Percentiles rank a stretch among this genome's conserved stretches.
Conservation (phyloP, 129 eudicot genomes). For the Helianthus tuberosus region DNA sequence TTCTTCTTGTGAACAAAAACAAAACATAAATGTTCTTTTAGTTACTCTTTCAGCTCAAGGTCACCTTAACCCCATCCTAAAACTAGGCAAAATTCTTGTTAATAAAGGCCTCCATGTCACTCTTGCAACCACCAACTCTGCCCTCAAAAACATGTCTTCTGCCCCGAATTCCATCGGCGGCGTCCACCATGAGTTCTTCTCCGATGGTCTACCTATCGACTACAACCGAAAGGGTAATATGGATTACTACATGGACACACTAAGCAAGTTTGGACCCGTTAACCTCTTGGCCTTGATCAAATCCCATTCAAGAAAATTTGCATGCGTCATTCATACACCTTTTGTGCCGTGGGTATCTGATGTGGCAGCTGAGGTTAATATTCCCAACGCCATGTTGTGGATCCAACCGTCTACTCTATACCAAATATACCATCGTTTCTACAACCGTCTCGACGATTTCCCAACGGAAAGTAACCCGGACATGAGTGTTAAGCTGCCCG, state of each 20-base stretch:
- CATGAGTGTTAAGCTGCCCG: slow-evolving; percentile 37
- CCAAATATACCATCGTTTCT: slow-evolving; percentile 43
- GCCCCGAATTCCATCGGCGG: slow-evolving; percentile 14
- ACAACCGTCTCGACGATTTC: slow-evolving; percentile 23
- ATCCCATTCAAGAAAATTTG: slow-evolving; percentile 25
- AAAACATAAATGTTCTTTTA: slow-evolving; percentile 36
- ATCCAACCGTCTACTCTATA: slow-evolving; percentile 50
- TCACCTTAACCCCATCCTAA: slow-evolving; percentile 59
- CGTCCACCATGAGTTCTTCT: slow-evolving; percentile 41
- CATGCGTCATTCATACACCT: slow-evolving; percentile 47
- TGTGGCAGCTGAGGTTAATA: slow-evolving; percentile 33
- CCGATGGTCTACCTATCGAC: slow-evolving; percentile 45
- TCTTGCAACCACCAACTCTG: slow-evolving; percentile 34
- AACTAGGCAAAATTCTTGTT: slow-evolving; percentile 41
- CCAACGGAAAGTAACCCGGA: slow-evolving; percentile 21
- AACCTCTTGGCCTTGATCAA: slow-evolving; percentile 36
- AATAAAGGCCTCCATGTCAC: slow-evolving; percentile 50
- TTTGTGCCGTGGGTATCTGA: slow-evolving; percentile 52
- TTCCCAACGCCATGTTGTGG: slow-evolving; percentile 54
- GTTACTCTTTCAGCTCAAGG: slow-evolving; percentile 55
- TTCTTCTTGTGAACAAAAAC: slow-evolving; percentile 15
- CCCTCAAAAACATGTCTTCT: slow-evolving; percentile 20
- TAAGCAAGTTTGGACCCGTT: slow-evolving; percentile 30
- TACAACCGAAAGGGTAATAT: slow-evolving; percentile 28
- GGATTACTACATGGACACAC: slow-evolving; percentile 30